phyloP scores from a whole-genome alignment of 169 alveolate genomes.

The Eimeria acervulina region DNA sequence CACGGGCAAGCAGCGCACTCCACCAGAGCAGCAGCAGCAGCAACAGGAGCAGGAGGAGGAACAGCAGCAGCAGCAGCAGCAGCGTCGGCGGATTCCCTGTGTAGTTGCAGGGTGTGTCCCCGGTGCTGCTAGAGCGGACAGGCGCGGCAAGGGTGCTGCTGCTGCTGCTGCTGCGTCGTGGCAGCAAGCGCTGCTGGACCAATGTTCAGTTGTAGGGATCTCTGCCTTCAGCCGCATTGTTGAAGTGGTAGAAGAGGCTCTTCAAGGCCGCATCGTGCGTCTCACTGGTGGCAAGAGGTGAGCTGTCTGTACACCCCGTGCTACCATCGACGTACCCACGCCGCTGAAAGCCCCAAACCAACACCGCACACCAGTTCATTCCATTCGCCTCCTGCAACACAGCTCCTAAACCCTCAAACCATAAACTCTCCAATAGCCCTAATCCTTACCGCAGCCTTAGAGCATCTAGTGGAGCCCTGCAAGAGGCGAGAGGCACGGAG shows the following conservation, averaged over 20 bases:
- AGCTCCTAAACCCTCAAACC: neutral
- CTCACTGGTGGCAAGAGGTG: slow-evolving; percentile 87
- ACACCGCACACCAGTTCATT: too few relatives aligned
- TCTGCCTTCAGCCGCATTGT: slow-evolving; percentile 92
- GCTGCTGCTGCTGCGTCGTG: neutral
- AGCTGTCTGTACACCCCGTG: slow-evolving; percentile 16
- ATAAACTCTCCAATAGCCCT: neutral
- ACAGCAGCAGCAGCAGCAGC: slow-evolving; percentile 29
- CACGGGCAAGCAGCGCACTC: neutral
- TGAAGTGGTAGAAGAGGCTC: slow-evolving; percentile 97
- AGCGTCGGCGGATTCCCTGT: slow-evolving; percentile 67
- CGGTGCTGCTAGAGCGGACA: slow-evolving; percentile 91
- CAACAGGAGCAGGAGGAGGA: slow-evolving; percentile 20
- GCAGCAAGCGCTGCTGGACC: slow-evolving; percentile 79
- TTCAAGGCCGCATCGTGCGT: slow-evolving; percentile 95
- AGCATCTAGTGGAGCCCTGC: too few relatives aligned
- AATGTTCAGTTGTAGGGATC: slow-evolving; percentile 88
- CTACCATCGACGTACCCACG: too few relatives aligned
- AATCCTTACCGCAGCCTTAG: neutral
- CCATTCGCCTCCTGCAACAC: neutral
- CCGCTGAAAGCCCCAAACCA: neutral
- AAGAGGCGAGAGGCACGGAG: neutral
- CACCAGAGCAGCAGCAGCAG: slow-evolving; percentile 18
- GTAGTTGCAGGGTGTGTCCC: slow-evolving; percentile 82
- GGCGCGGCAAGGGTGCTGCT: slow-evolving; percentile 18